Base-by-base conservation (phyloP, 352 stramenopile genomes). In the Pythium phragmitis region DNA sequence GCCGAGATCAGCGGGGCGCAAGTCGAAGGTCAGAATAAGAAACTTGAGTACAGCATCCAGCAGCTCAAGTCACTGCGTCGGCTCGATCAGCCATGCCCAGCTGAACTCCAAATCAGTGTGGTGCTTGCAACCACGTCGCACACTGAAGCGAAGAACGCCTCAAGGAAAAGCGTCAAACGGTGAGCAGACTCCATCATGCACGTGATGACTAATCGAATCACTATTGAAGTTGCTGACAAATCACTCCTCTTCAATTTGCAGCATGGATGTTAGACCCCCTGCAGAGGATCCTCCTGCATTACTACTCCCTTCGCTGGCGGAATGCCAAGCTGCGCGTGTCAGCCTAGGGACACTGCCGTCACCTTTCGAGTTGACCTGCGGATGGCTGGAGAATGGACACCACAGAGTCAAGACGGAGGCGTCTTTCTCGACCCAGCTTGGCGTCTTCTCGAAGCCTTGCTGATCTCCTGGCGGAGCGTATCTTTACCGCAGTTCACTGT, bases 341-440 rank as follows among this genome's bases (percentile, higher is more conserved):
- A 23, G 17, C 4, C 23, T 67, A 14, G 26, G 9, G 9, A 16
- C 50, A 21, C 43, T 23, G 36, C 60, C 60, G 19, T 56, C 60
- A 23, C 60, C 60, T 9, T 39, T 67, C 19, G 39, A 67, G 28
- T 50, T 67, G 30, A 50, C 60, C 8, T 23, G 12, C 12, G 43
- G 7, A 19, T 60, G 58, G 39, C 59, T 67, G 39, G 30, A 60
- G 23, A 9, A 33, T 7, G 39, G 19, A 37, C 36, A 30, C 14
- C 17, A 8, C 48, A n/a, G 5, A 26, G 7, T 7, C 19, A 26
- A 30, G 26, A 30, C 1, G 26, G 26, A 43, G n/a, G 30, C 21
- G 5, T 62, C 61, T 21, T 57, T 68, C 26, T 16, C n/a, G n/a
- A 56, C 53, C 14, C 52, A 68, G 46, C 61, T 56, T 17, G 42